A percentile compares a stretch with the other conserved stretches of the same genome.
These are phyloP conservation scores for Skeletonema tropicum DNA, from an alignment of 108 stramenopile species.

Conservation along the genomic window DNA sequence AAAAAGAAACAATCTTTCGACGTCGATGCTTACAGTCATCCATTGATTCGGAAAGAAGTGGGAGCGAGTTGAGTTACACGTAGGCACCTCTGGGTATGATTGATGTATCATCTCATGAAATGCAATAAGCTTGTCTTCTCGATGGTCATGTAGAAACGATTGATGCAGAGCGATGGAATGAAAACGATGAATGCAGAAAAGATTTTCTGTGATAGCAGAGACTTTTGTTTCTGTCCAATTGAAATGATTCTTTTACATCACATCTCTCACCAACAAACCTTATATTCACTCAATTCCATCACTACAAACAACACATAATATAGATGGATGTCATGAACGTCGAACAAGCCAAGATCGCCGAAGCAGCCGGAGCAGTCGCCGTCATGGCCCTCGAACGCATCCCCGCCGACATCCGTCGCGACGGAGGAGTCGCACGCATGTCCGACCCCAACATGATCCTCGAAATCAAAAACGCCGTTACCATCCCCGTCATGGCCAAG, in stretches of 20 bases:
- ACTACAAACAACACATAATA: neutral
- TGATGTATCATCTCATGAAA: neutral
- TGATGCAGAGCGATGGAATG: too few species aligned
- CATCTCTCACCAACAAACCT: neutral
- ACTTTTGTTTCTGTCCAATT: neutral
- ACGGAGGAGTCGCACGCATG: slow-evolving; percentile 99
- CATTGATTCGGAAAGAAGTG: neutral
- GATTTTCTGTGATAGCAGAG: neutral
- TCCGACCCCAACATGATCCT: slow-evolving; percentile 96
- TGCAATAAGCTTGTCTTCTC: too few species aligned
- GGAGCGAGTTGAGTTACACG: slow-evolving; percentile 1
- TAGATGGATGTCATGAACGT: slow-evolving; percentile 97
- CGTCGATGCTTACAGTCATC: neutral
- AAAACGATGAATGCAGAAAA: neutral
- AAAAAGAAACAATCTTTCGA: neutral
- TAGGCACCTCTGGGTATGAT: neutral
- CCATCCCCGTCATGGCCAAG: slow-evolving; percentile 99
- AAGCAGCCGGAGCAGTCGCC: slow-evolving; percentile 98
- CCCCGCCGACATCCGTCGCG: slow-evolving; percentile 98
- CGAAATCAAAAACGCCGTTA: slow-evolving; percentile 98
- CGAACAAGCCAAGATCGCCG: slow-evolving; percentile 95
- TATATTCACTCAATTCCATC: neutral
- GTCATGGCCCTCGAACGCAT: slow-evolving; percentile 99
- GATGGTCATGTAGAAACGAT: too few species aligned
- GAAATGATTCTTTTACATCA: neutral